Percentiles rank a stretch among this genome's conserved stretches.
These are phyloP conservation scores for Singerocomus rubriflavus DNA, from an alignment of 1,284 basidiomycete genomes.

Conservation along the genomic window DNA sequence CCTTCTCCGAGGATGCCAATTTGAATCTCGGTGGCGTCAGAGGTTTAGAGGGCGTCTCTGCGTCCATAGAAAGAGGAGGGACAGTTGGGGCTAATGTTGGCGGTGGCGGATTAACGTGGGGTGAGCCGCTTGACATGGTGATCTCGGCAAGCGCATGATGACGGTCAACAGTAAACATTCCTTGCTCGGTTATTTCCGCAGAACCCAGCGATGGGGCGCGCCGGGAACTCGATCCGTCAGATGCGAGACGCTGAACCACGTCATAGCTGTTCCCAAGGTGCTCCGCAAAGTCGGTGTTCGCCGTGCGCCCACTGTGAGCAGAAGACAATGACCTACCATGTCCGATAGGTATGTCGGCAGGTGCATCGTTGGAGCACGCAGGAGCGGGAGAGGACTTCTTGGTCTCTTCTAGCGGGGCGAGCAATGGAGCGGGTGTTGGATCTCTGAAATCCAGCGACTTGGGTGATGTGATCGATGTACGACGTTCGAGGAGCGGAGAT, in stretches of 20 bases:
- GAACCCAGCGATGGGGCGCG: constrained; percentile 25
- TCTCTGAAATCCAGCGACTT: constrained; percentile 63
- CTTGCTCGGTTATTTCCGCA: constrained; percentile 24
- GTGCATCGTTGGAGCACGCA: constrained; percentile 16
- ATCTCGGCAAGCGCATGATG: constrained; percentile 9
- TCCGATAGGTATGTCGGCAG: constrained; percentile 13
- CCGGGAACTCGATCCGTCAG: constrained; percentile 30
- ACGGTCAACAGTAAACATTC: constrained; percentile 11
- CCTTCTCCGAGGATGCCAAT: neutral
- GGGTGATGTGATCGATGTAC: constrained; percentile 40
- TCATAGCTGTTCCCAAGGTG: constrained; percentile 61
- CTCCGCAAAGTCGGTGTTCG: constrained; percentile 64
- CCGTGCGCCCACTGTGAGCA: constrained; percentile 51
- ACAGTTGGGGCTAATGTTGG: neutral
- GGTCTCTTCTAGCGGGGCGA: constrained; percentile 55
- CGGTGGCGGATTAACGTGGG: constrained; percentile 17
- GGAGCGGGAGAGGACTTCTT: constrained; percentile 36
- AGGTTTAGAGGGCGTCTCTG: constrained; percentile 2
- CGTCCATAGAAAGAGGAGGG: neutral
- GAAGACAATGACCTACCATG: constrained; percentile 51
- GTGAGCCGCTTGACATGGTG: constrained; percentile 8
- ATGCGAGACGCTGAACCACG: constrained; percentile 58
- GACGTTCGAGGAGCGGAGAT: constrained; percentile 42
- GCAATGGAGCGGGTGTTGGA: constrained; percentile 63
- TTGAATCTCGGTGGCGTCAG: neutral